phyloP scores from a whole-genome alignment of 768 basidiomycete genomes.

The Grammothele lineata region DNA sequence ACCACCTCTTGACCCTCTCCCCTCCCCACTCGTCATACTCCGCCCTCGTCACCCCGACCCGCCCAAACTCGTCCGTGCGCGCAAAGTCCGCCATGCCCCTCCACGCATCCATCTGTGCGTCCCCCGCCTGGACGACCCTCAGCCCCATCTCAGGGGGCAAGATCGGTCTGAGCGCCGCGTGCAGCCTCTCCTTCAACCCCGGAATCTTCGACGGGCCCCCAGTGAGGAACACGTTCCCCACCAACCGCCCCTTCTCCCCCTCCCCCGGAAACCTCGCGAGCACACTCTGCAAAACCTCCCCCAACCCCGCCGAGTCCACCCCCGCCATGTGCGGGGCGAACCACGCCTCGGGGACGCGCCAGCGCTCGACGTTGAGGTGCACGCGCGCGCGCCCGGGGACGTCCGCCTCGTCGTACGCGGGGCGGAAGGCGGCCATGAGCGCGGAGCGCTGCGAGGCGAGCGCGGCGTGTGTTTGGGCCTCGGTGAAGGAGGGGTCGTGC shows the following conservation, averaged over 20 bases:
- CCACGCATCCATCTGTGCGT: conserved; percentile 82
- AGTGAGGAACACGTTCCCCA: conserved; percentile 90
- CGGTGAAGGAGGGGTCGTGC: conserved; percentile 81
- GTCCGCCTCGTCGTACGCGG: conserved; percentile 73
- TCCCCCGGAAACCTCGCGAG: conserved; percentile 68
- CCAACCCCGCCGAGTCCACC: conserved; percentile 88
- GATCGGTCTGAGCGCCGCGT: conserved; percentile 75
- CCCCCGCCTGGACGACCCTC: conserved; percentile 53
- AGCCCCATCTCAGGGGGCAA: conserved; percentile 81
- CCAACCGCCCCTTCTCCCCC: conserved; percentile 65
- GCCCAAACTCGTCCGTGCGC: conserved; percentile 46
- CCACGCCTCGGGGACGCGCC: conserved; percentile 88
- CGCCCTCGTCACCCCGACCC: conserved; percentile 59
- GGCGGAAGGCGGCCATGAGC: conserved; percentile 81
- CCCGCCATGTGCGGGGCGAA: conserved; percentile 95
- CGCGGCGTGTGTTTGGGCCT: conserved; percentile 78
- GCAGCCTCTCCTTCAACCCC: conserved; percentile 62
- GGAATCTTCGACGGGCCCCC: conserved; percentile 77
- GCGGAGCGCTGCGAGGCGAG: conserved; percentile 75
- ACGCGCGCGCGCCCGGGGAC: conserved; percentile 70
- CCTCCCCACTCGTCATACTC: conserved; percentile 92
- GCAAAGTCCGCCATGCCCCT: conserved; percentile 84
- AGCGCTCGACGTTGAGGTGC: conserved; percentile 86
- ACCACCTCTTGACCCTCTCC: conserved; percentile 85
- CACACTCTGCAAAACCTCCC: conserved; percentile 87